Conservation (phyloP, 495 filamentous ascomycete genomes). For the Daldinia loculata region DNA sequence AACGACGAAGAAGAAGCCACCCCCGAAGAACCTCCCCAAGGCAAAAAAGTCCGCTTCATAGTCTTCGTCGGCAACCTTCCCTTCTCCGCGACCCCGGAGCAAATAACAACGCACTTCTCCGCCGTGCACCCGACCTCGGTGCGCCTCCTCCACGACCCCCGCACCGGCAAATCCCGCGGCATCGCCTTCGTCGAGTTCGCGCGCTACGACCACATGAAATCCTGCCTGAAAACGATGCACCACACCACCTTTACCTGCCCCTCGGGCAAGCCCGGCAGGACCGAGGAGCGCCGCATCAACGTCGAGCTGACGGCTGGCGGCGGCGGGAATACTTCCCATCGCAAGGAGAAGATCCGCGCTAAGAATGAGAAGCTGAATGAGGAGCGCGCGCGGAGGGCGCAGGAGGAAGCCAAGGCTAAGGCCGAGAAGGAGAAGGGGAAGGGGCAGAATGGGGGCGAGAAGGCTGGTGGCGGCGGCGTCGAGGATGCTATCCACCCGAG, state of each 20-base stretch:
- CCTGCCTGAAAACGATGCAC: slow-evolving; percentile 87
- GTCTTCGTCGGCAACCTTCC: slow-evolving; percentile 92
- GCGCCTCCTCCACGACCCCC: slow-evolving; percentile 77
- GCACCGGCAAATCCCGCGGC: slow-evolving; percentile 77
- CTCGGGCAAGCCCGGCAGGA: slow-evolving; percentile 67
- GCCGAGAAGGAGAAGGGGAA: slow-evolving; percentile 59
- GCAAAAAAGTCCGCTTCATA: slow-evolving; percentile 74
- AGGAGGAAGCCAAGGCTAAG: slow-evolving; percentile 62
- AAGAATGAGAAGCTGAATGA: slow-evolving; percentile 92
- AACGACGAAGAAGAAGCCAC: slow-evolving; percentile 2
- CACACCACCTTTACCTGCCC: slow-evolving; percentile 71
- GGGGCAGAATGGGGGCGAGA: slow-evolving; percentile 38
- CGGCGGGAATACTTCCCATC: slow-evolving; percentile 76
- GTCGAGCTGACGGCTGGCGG: slow-evolving; percentile 93
- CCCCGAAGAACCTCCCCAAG: slow-evolving; percentile 39
- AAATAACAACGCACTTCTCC: slow-evolving; percentile 77
- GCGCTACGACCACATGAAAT: slow-evolving; percentile 90
- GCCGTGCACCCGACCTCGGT: slow-evolving; percentile 75
- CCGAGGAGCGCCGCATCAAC: slow-evolving; percentile 73
- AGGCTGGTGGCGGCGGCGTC: slow-evolving; percentile 34
- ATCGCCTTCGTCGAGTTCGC: slow-evolving; percentile 95
- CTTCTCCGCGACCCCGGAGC: slow-evolving; percentile 74
- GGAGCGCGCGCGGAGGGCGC: slow-evolving; percentile 67
- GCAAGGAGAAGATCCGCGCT: slow-evolving; percentile 76
- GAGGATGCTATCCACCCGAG: slow-evolving; percentile 67